Evolutionary conservation across 2,329 filamentous ascomycete species (phyloP), one percentile per base, ranked within the genome.

Genomic region (Rutstroemia sydowiana): DNA sequence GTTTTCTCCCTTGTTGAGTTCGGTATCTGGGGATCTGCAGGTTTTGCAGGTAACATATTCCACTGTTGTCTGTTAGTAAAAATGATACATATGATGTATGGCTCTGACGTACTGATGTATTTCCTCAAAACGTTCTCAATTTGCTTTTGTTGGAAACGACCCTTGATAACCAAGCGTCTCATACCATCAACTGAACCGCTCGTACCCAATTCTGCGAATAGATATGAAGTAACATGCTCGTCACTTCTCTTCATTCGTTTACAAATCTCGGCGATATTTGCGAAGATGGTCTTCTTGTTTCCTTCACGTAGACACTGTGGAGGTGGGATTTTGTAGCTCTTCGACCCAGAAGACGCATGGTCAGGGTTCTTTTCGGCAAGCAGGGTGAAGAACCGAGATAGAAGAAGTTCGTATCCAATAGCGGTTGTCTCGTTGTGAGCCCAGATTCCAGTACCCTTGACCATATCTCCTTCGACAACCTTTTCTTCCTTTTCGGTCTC

Each of bases 11-110:
- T 97, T 97, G 82, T 86, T 95, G 68, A 98, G 83, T 69, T 95
- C 90, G 50, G 92, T 96, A 68, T 96, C 89, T 66, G 90, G 88
- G 26, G 87, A 91, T 68, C 91, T 83, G 78, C 93, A 98, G 37
- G 93, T 98, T 76, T 96, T 96, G 85, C 93, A 98, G 48, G 92
- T 96, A 58, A 98, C 92, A 69, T 97, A 97, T 76, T 97, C 92
- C 72, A 95, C 65, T 67, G 16, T 42, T 23, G 23, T n/a, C 18
- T 31, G 48, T 67, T 60, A 66, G 62, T 42, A 55, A 53, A 7
- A 23, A 23, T 6, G 16, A 21, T 6, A 45, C 14, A 32, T 23
- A 3, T 10, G n/a, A 28, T 46, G 51, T 76, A 78, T 3, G 4
- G 13, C 31, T 5, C 11, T 21, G 49, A 78, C 82, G 70, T 75